phyloP scores from a whole-genome alignment of 139 green algal genomes.

The Chlorella vulgaris region DNA sequence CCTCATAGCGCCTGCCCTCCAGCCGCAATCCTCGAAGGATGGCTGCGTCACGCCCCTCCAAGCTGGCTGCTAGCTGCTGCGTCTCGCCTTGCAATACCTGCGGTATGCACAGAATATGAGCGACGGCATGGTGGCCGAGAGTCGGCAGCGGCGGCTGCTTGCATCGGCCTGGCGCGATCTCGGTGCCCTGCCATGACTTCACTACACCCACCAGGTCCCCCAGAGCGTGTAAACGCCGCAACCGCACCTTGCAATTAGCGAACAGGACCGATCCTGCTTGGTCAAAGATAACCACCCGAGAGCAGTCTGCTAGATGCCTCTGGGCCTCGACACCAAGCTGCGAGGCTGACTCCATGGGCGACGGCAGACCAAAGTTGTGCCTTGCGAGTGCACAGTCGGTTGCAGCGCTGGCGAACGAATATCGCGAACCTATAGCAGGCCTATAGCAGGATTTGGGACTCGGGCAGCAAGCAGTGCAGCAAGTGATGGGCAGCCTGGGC shows the following conservation, averaged over 20 bases:
- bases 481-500: no score
- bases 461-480: no score
- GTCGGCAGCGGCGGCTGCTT: background rate
- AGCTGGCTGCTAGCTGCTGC: slow-evolving; percentile 7
- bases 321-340: background rate
- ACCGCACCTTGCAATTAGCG: slow-evolving; percentile 18
- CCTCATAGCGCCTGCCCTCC: slow-evolving; percentile 48
- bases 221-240: background rate
- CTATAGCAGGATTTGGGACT: no score
- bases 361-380: no score
- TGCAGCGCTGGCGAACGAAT: no score
- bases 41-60: slow-evolving; percentile 40
- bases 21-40: slow-evolving; percentile 41
- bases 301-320: slow-evolving; percentile 21
- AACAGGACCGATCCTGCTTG: background rate
- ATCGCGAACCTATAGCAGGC: no score
- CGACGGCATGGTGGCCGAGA: background rate
- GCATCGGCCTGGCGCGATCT: background rate
- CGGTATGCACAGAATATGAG: no score
- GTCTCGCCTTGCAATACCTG: slow-evolving; percentile 30
- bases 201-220: no score
- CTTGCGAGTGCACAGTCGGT: no score
- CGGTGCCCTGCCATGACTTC: background rate
- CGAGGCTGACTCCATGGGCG: no score
- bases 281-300: slow-evolving; percentile 35